Evolutionary conservation across 2,329 filamentous ascomycete genomes (phyloP).

Genomic region (Alternaria brassicicola): DNA sequence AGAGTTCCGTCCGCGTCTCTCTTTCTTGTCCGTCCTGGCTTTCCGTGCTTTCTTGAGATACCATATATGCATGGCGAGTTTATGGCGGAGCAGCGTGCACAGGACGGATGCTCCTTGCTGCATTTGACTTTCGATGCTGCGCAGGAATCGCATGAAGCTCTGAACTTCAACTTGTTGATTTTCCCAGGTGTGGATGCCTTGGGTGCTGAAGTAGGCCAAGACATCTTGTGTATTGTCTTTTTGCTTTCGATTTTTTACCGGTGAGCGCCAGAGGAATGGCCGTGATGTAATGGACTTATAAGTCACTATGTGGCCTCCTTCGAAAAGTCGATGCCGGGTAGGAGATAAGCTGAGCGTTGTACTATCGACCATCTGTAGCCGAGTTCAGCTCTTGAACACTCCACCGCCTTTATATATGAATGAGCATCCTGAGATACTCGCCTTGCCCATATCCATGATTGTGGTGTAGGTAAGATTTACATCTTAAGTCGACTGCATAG

Average conservation of each 20-base stretch:
- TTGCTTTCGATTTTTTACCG: constrained; percentile 17
- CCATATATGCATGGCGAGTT: constrained; percentile 42
- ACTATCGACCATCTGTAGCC: not conserved
- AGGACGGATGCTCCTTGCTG: constrained; percentile 45
- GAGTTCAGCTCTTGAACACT: not conserved
- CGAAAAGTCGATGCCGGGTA: constrained; percentile 7
- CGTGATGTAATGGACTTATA: constrained; percentile 30
- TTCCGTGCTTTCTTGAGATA: constrained; percentile 45
- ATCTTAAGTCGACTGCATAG: constrained; percentile 8
- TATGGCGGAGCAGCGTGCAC: constrained; percentile 39
- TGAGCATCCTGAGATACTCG: not conserved
- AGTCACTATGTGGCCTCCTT: not conserved
- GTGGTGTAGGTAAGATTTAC: constrained; percentile 9
- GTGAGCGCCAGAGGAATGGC: constrained; percentile 30
- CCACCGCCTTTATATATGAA: constrained; percentile 15
- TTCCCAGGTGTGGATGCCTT: constrained; percentile 18
- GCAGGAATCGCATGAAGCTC: constrained; percentile 47
- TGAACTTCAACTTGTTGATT: constrained; percentile 39
- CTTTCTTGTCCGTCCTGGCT: constrained; percentile 42
- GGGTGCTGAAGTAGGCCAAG: constrained; percentile 30
- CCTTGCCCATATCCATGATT: not conserved
- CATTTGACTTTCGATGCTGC: constrained; percentile 49
- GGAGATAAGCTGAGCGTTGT: constrained; percentile 6
- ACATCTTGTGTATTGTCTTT: constrained; percentile 16
- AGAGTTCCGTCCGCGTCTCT: constrained; percentile 41